Evolutionary conservation across 192 early-diverging fungal genomes (phyloP), one percentile per base, ranked within the genome.

Genomic region (Coemansia sp.): DNA sequence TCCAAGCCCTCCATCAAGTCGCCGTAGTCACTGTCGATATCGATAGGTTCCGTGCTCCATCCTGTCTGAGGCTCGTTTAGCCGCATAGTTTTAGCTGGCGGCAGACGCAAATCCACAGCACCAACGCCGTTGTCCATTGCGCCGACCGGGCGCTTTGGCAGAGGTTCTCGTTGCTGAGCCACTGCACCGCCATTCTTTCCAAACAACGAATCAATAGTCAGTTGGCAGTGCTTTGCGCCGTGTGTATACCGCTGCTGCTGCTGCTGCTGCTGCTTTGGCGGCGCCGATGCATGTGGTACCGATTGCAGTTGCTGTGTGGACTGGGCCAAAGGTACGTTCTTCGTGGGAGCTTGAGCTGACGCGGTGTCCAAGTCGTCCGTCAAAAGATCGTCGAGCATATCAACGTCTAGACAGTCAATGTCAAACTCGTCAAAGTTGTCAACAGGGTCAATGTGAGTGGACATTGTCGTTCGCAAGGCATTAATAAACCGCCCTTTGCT

Each of bases 151-250:
- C 65, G 65, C 39, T 67, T 67, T 10, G 57, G 66, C 57, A 16
- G 66, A 6, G 16, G 19, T 23, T 16, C 42, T n/a, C 42, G 57
- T n/a, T 32, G 55, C 16, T 33, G 30, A 16, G 55, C 6, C 30
- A 53, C 30, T 32, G 57, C n/a, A 37, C 46, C 59, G 38, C 35
- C 4, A 13, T 42, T 63, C 21, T 46, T 63, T 0, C 59, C 57
- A 72, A 83, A 77, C 64, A 83, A 58, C 3, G 80, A 74, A 4
- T 74, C 73, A 33, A 83, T 73, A 1, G 80, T 83, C 35, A 61
- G 64, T 68, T 82, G 74, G 55, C 30, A 33, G 32, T 58, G 55
- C 55, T 58, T 58, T 35, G 55, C 55, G 8, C 75, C 73, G 42
- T 66, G 30, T 28, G 62, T 52, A 14, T 60, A 61, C 37, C 37